Conservation (phyloP, 2,329 filamentous ascomycete genomes). For the Cercospora sesami region DNA sequence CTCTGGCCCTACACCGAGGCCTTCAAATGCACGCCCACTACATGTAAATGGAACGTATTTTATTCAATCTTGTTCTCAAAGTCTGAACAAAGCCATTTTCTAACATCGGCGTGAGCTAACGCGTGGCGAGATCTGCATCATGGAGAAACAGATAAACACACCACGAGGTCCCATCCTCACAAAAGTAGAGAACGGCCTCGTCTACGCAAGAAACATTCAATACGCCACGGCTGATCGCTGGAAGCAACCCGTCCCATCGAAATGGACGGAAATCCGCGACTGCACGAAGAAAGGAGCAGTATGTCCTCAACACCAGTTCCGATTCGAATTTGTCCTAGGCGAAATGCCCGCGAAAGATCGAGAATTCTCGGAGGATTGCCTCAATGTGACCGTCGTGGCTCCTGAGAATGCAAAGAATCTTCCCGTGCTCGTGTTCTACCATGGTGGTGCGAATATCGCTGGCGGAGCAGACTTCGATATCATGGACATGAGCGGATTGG, state of each 20-base stretch:
- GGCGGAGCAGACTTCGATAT: background rate
- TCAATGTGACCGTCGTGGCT: background rate
- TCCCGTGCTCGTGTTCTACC: slow-evolving; percentile 24
- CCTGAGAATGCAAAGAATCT: slow-evolving; percentile 1
- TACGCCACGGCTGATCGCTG: background rate
- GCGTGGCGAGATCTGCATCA: background rate
- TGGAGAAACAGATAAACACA: background rate
- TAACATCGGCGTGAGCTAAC: background rate
- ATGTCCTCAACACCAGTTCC: background rate
- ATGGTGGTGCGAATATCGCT: slow-evolving; percentile 16
- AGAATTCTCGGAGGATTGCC: slow-evolving; percentile 1
- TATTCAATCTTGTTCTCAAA: background rate
- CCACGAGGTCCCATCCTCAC: background rate
- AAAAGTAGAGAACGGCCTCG: background rate
- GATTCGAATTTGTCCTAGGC: background rate
- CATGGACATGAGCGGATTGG: background rate
- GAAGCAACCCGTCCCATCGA: background rate
- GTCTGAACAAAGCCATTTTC: background rate
- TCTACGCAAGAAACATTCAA: background rate
- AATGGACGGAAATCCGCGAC: background rate
- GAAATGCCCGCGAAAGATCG: background rate
- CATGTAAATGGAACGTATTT: background rate
- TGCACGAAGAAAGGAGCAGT: background rate
- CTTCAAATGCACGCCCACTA: background rate
- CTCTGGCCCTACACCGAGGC: background rate